Evolutionary conservation across 2,329 filamentous ascomycete species (phyloP), one percentile per base, ranked within the genome.

Genomic region (Beauveria asiatica): DNA sequence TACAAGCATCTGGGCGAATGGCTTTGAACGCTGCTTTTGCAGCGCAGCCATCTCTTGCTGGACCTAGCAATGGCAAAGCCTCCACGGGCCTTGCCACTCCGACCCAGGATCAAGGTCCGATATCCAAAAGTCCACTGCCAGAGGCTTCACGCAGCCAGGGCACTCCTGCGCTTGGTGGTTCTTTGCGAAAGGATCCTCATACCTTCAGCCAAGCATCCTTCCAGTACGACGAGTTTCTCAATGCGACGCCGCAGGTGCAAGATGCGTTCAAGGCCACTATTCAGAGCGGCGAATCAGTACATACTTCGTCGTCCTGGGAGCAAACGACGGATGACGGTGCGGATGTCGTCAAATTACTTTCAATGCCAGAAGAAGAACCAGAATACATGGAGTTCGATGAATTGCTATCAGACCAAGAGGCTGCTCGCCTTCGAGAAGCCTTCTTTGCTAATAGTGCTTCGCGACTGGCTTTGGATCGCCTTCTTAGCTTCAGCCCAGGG

Each of bases 401-500:
- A 49, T n/a, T 57, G 25, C 16, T 33, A 45, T 39, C 58, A 51
- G 39, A 61, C 45, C 23, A 63, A 53, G 41, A 53, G 59, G 25
- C 55, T 58, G 41, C 57, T 27, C 10, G 61, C 7, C 48, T 62
- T 7, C 44, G 30, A 30, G 45, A 60, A 13, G 39, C 53, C 6
- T 25, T 51, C 16, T 55, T 60, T 17, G 19, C 44, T 1, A 42
- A 49, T 17, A 17, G 44, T 19, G 16, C 41, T 11, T 55, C 19
- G 7, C 54, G 33, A 5, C 54, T 56, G 2, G 44, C 56, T 19
- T 82, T 79, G 79, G 74, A 80, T 59, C 70, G 73, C 39, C 66
- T 78, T 21, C 74, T 83, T 48, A 80, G 82, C 64, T 83, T 83
- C 63, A 73, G 77, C 19, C 80, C 81, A 0, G 69, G 74, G 17